Conservation (phyloP, 2,329 filamentous ascomycete genomes). For the Chrysoporthe deuterocubensis region DNA sequence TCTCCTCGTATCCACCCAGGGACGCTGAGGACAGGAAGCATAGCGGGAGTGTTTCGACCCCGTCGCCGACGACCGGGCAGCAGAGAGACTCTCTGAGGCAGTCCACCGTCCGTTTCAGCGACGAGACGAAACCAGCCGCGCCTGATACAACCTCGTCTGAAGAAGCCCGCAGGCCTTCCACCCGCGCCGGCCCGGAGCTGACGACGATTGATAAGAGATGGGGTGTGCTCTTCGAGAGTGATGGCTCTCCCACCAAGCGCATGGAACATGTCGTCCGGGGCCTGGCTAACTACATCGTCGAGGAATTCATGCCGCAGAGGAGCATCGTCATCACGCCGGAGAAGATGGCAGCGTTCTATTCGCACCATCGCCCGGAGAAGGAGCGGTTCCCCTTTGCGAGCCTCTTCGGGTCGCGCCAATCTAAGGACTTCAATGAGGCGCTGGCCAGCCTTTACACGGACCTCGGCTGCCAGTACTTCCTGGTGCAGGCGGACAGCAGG, state of each 20-base stretch:
- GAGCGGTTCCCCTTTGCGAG: slow-evolving; percentile 73
- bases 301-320: slow-evolving; percentile 68
- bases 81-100: slow-evolving; percentile 11
- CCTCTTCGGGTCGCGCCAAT: slow-evolving; percentile 52
- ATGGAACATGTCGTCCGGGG: slow-evolving; percentile 74
- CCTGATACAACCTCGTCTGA: slow-evolving; percentile 12
- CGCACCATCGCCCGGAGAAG: slow-evolving; percentile 62
- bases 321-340: slow-evolving; percentile 74
- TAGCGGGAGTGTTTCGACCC: background rate
- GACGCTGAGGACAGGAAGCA: slow-evolving; percentile 18
- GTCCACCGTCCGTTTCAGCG: slow-evolving; percentile 27
- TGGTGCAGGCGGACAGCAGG: slow-evolving; percentile 59
- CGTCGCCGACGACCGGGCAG: slow-evolving; percentile 3
- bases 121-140: slow-evolving; percentile 24
- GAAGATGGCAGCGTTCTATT: slow-evolving; percentile 77
- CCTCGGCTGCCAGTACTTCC: slow-evolving; percentile 64
- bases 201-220: slow-evolving; percentile 73
- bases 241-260: slow-evolving; percentile 68
- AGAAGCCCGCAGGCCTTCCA: slow-evolving; percentile 9
- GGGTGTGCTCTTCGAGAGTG: slow-evolving; percentile 73
- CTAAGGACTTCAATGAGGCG: slow-evolving; percentile 48
- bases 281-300: slow-evolving; percentile 73
- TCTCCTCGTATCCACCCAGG: slow-evolving; percentile 14
- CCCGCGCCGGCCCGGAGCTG: slow-evolving; percentile 43
- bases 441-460: slow-evolving; percentile 62